Evolutionary conservation across 176 grass and related monocot species (phyloP).

Genomic region (Stipa capillata): DNA sequence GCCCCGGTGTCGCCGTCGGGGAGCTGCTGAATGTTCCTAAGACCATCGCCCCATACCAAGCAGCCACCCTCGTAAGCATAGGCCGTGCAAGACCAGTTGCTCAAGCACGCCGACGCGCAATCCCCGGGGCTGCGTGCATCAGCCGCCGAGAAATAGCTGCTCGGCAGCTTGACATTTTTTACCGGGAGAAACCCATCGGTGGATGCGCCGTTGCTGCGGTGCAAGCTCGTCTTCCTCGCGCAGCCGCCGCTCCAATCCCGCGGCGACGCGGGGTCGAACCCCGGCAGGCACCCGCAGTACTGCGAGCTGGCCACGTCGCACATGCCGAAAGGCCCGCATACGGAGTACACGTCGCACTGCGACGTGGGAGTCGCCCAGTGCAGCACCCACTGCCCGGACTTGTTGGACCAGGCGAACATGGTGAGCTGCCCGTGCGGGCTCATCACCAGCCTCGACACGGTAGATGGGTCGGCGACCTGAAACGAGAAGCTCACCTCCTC

Average conservation of each 20-base stretch:
- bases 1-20: neutral
- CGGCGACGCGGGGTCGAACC: slow-evolving; percentile 14
- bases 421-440: slow-evolving; percentile 32
- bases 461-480: neutral
- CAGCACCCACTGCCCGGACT: slow-evolving; percentile 31
- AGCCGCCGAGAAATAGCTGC: neutral
- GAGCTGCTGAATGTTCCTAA: slow-evolving; percentile 18
- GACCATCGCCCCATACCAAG: slow-evolving; percentile 13
- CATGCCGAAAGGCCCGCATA: slow-evolving; percentile 44
- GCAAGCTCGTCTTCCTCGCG: slow-evolving; percentile 18
- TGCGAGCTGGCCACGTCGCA: slow-evolving; percentile 17
- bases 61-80: slow-evolving; percentile 15
- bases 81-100: slow-evolving; percentile 37
- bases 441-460: slow-evolving; percentile 27
- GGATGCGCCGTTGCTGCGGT: neutral
- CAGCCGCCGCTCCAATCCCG: slow-evolving; percentile 26
- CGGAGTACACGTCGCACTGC: slow-evolving; percentile 41
- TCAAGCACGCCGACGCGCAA: slow-evolving; percentile 39
- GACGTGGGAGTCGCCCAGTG: slow-evolving; percentile 35
- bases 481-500: slow-evolving; percentile 23
- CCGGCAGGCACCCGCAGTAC: slow-evolving; percentile 31
- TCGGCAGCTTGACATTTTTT: slow-evolving; percentile 27
- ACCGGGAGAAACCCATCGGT: slow-evolving; percentile 40
- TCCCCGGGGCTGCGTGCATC: neutral
- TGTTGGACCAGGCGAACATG: slow-evolving; percentile 22